Percentiles rank a stretch among this genome's conserved stretches.
Conservation (phyloP, 306 rosid genomes). For the Quercus mongolica region DNA sequence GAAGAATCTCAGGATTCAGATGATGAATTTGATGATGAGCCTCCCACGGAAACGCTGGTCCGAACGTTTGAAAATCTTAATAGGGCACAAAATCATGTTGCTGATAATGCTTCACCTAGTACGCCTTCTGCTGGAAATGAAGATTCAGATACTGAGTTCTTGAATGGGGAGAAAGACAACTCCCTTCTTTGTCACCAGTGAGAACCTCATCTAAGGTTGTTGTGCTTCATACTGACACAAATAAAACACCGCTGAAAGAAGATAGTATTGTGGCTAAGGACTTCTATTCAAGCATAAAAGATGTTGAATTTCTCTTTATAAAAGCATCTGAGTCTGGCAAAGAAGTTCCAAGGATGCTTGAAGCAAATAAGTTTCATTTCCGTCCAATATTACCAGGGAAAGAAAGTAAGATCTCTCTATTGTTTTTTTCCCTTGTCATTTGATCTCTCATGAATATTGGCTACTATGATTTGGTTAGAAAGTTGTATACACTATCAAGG, state of each 20-base stretch:
- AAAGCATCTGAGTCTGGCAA: slow-evolving; percentile 82
- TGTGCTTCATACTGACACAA: slow-evolving; percentile 40
- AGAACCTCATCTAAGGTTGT: slow-evolving; percentile 31
- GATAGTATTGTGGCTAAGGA: slow-evolving; percentile 54
- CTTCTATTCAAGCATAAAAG: slow-evolving; percentile 75
- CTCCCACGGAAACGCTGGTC: slow-evolving; percentile 57
- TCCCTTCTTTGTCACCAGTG: slow-evolving; percentile 56
- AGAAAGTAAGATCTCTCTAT: slow-evolving; percentile 56
- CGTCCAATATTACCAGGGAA: slow-evolving; percentile 68
- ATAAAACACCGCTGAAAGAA: slow-evolving; percentile 44
- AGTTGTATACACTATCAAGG: slow-evolving; percentile 4
- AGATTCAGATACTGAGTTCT: slow-evolving; percentile 48
- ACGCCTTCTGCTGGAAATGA: slow-evolving; percentile 37
- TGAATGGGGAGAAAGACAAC: slow-evolving; percentile 44
- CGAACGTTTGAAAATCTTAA: slow-evolving; percentile 71
- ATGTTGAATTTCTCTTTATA: slow-evolving; percentile 65
- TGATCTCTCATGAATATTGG: slow-evolving; percentile 3
- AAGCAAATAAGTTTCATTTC: slow-evolving; percentile 90
- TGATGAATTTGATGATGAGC: slow-evolving; percentile 81
- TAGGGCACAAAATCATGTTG: slow-evolving; percentile 48
- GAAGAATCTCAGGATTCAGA: slow-evolving; percentile 71
- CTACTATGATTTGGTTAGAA: background rate
- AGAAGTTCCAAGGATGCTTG: slow-evolving; percentile 99
- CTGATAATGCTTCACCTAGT: slow-evolving; percentile 36
- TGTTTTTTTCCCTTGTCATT: slow-evolving; percentile 2